These are phyloP conservation scores for Camelina sativa DNA, from an alignment of 345 rosid species.

Conservation along the genomic window DNA sequence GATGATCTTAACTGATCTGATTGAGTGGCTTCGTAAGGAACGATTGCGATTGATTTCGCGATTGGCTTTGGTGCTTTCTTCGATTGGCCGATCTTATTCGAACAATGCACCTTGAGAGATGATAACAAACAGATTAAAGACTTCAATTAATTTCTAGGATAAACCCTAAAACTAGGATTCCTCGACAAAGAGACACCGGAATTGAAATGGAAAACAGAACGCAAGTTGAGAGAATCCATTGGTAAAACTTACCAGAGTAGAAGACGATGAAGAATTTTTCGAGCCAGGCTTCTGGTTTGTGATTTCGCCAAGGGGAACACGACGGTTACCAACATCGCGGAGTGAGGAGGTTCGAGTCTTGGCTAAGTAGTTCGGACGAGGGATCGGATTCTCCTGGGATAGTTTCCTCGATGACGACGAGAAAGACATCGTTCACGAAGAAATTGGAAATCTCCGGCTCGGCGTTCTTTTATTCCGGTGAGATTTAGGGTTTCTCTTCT, in stretches of 20 bases:
- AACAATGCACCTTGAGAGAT: constrained; percentile 38
- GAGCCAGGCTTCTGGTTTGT: constrained; percentile 63
- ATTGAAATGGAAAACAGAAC: not conserved
- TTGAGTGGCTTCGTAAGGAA: constrained; percentile 50
- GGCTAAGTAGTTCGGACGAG: constrained; percentile 49
- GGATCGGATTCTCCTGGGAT: constrained; percentile 45
- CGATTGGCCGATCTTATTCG: constrained; percentile 21
- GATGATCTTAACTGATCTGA: constrained; percentile 55
- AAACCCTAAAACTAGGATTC: constrained; percentile 32
- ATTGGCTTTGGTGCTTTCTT: constrained; percentile 38
- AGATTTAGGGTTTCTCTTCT: constrained; percentile 24
- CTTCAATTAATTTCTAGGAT: not conserved
- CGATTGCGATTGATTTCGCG: constrained; percentile 36
- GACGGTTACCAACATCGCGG: constrained; percentile 45
- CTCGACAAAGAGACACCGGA: constrained; percentile 11
- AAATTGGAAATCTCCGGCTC: constrained; percentile 50
- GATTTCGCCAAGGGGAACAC: constrained; percentile 44
- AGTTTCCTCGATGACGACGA: constrained; percentile 53
- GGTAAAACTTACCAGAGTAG: constrained; percentile 58
- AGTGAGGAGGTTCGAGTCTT: constrained; percentile 84
- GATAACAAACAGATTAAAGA: not conserved
- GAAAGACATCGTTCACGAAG: constrained; percentile 58
- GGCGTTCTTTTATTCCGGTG: constrained; percentile 40
- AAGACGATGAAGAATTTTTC: constrained; percentile 49
- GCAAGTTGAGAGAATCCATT: not conserved